Percentiles rank a stretch among this genome's conserved stretches.
phyloP scores from a whole-genome alignment of 768 basidiomycete genomes.

The Rhizopogon roseolus region DNA sequence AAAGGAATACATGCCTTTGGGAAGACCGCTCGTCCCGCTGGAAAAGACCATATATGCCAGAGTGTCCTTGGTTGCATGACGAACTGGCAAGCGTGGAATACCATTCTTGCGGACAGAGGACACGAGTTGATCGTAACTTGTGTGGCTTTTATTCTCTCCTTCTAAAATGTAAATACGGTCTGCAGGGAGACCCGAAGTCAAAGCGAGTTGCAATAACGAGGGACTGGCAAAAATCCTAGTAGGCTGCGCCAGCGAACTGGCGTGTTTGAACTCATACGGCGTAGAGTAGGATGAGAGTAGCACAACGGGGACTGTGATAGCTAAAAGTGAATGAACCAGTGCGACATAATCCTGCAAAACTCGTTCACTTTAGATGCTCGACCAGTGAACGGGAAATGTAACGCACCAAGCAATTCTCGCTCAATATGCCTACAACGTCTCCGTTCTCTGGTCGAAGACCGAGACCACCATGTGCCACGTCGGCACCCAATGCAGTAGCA shows the following conservation, averaged over 20 bases:
- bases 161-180: conserved; percentile 40
- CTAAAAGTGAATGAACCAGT: conserved; percentile 38
- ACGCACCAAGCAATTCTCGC: conserved; percentile 57
- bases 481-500: conserved; percentile 45
- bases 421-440: conserved; percentile 62
- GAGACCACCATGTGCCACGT: conserved; percentile 43
- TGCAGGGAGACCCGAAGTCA: conserved; percentile 27
- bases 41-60: conserved; percentile 65
- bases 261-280: conserved; percentile 44
- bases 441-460: conserved; percentile 39
- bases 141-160: conserved; percentile 31
- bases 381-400: neutral
- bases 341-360: conserved; percentile 43
- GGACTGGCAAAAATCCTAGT: conserved; percentile 48
- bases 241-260: conserved; percentile 36
- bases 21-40: conserved; percentile 64
- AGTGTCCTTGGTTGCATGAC: conserved; percentile 41
- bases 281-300: conserved; percentile 46
- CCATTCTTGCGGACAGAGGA: conserved; percentile 29
- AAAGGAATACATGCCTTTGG: conserved; percentile 45
- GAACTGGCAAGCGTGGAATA: conserved; percentile 32
- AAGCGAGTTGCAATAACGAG: conserved; percentile 28
- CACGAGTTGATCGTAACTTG: conserved; percentile 37
- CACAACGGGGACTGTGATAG: conserved; percentile 39
- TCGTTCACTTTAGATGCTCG: neutral